Evolutionary conservation across 1,139 yeast genomes (phyloP), one percentile per base, ranked within the genome.

Genomic region (Blastobotrys indianensis): DNA sequence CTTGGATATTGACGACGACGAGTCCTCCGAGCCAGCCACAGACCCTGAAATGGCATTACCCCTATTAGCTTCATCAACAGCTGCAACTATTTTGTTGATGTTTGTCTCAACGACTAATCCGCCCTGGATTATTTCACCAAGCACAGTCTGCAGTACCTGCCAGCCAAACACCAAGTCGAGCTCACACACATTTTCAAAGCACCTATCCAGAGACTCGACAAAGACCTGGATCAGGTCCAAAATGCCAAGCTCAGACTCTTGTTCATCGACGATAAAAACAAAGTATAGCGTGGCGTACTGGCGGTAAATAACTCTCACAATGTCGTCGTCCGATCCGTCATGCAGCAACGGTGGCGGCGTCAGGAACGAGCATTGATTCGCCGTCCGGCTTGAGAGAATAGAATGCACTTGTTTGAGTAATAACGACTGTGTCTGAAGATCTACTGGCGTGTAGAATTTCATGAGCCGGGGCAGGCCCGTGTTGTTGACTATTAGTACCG

Each of bases 21-120:
- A 81, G 60, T 72, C 82, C 10, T 29, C 46, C 12, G 45, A 37
- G 12, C 38, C 30, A n/a, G 32, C 20, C 3, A n/a, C 12, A 16
- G 28, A 16, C 9, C 38, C 38, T 11, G 34, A 32, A 17, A 5
- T 8, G 15, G 48, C 47, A 31, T 53, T 56, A n/a, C 65, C 68
- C 11, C 56, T 54, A 46, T 68, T 68, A 23, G 69, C 69, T 36
- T 68, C 69, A 45, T 70, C 72, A 2, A 70, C 72, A 1, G 75
- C 70, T 0, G 94, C 88, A n/a, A 90, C 96, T 34, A 92, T 88
- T 52, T 85, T 77, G 35, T 70, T 65, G 25, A 88, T 86, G 57
- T 83, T 87, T 1, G 98, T 90, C 63, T 92, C 98, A 34, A 94
- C 86, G n/a, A 92, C 98, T 94, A 94, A 83, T 0, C 99, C 99